Evolutionary conservation across 768 basidiomycete genomes (phyloP), one percentile per base, ranked within the genome.

Genomic region (Phanerochaete carnosa): DNA sequence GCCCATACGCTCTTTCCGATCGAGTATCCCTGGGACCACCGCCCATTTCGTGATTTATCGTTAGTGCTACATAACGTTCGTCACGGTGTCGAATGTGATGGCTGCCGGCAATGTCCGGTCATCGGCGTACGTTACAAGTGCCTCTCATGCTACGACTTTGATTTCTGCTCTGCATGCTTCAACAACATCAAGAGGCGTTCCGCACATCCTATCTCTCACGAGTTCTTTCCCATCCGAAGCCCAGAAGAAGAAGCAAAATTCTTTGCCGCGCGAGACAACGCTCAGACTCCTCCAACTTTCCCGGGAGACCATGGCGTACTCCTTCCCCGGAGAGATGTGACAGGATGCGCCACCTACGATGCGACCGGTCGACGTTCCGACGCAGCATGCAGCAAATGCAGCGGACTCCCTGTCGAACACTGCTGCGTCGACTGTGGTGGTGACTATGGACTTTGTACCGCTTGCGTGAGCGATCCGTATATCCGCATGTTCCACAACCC

Each of bases 341-440:
- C 19, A 77, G 77, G 56, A 68, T 71, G 2, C 85, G 92, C 54
- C 68, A 64, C 35, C 89, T 88, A n/a, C n/a, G n/a, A n/a, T n/a
- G n/a, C n/a, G n/a, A n/a, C n/a, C n/a, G n/a, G n/a, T n/a, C 5
- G 50, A 57, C 8, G 56, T 32, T 23, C 25, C 55, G 35, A 39
- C 37, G 50, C 54, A 11, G 22, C 12, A 3, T 92, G 90, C 64
- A 74, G 89, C 64, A 76, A 81, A 2, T 92, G 90, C 71, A 61
- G 64, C 16, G 68, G 70, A 2, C 85, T 93, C 54, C 68, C 64
- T 4, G 69, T 78, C 57, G 86, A 91, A n/a, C 92, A 83, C 73
- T 92, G 91, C 77, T 94, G 92, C 74, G 85, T 90, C 82, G 75
- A 76, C 6, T 94, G 93, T 72, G 79, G 82, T 0, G n/a, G n/a